A percentile compares a stretch with the other conserved stretches of the same genome.
phyloP scores from a whole-genome alignment of 208 protist species.

The Crithidia bombi region DNA sequence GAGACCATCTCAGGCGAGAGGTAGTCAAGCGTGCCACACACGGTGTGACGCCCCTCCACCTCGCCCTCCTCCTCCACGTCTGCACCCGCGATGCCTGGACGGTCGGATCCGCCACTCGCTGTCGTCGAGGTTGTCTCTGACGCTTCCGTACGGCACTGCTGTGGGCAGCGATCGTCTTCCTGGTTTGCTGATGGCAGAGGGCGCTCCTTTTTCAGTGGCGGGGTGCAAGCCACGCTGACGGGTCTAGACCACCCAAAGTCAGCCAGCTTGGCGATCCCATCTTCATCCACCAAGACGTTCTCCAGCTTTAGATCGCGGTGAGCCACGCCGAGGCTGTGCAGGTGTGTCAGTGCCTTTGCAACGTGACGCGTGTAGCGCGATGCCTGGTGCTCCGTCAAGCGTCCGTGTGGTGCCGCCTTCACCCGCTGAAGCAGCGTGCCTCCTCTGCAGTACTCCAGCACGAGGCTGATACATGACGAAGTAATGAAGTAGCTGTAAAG shows the following conservation, averaged over 20 bases:
- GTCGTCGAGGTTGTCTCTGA: not conserved
- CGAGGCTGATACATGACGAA: constrained; percentile 46
- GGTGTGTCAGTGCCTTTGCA: constrained; percentile 63
- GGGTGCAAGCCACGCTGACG: constrained; percentile 11
- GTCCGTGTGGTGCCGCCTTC: constrained; percentile 25
- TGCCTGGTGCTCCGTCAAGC: constrained; percentile 49
- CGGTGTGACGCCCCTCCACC: constrained; percentile 37
- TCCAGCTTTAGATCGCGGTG: constrained; percentile 93
- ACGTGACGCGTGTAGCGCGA: constrained; percentile 74
- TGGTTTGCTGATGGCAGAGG: too few relatives aligned
- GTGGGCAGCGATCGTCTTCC: too few relatives aligned
- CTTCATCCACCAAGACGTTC: constrained; percentile 83
- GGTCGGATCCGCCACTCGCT: not conserved
- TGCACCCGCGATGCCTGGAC: not conserved
- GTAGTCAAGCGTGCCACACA: constrained; percentile 99
- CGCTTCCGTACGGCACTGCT: not conserved
- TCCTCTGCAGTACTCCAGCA: constrained; percentile 74
- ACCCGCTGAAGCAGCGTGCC: constrained; percentile 69
- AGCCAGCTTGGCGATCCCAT: constrained; percentile 95
- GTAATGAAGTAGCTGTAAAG: constrained; percentile 85
- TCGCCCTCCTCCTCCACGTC: not conserved
- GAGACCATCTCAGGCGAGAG: constrained; percentile 97
- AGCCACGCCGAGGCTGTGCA: constrained; percentile 75
- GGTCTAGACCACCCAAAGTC: constrained; percentile 98
- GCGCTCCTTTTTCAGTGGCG: not conserved